These are phyloP conservation scores for Pseudogymnoascus sp. DNA, from an alignment of 2,329 filamentous ascomycete species.

Conservation along the genomic window DNA sequence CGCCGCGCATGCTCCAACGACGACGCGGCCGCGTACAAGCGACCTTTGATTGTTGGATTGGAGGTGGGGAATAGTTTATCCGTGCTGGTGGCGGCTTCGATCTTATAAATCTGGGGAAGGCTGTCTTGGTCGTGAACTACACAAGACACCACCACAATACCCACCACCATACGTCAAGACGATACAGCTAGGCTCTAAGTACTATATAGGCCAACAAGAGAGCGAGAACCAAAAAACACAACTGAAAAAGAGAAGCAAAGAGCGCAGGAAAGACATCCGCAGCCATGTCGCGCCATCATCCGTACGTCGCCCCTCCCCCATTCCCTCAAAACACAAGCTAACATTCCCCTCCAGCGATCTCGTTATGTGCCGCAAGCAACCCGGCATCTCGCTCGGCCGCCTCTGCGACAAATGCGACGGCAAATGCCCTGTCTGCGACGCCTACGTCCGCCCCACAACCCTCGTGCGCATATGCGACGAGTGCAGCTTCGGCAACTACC, in stretches of 20 bases:
- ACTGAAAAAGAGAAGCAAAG: background rate
- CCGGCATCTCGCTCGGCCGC: constrained; percentile 94
- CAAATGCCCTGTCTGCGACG: constrained; percentile 98
- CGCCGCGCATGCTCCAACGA: background rate
- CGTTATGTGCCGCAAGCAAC: constrained; percentile 98
- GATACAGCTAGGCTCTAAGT: background rate
- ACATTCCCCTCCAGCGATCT: constrained; percentile 56
- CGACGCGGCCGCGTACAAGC: constrained; percentile 1
- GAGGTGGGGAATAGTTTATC: background rate
- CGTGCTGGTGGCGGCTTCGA: background rate
- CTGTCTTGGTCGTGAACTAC: constrained; percentile 1
- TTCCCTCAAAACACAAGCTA: background rate
- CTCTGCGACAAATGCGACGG: constrained; percentile 99
- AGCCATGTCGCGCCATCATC: constrained; percentile 87
- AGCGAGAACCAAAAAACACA: background rate
- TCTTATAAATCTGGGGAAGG: constrained; percentile 8
- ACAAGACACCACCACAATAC: background rate
- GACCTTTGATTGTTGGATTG: background rate
- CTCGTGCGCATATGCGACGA: constrained; percentile 98
- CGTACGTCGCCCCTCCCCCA: constrained; percentile 44
- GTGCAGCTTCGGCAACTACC: constrained; percentile 98
- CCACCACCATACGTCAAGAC: background rate
- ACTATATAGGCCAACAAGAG: background rate
- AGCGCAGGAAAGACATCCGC: constrained; percentile 1
- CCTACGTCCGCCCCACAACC: constrained; percentile 94